Evolutionary conservation across 768 basidiomycete species (phyloP).

Genomic region (Amanita pallidorosea): DNA sequence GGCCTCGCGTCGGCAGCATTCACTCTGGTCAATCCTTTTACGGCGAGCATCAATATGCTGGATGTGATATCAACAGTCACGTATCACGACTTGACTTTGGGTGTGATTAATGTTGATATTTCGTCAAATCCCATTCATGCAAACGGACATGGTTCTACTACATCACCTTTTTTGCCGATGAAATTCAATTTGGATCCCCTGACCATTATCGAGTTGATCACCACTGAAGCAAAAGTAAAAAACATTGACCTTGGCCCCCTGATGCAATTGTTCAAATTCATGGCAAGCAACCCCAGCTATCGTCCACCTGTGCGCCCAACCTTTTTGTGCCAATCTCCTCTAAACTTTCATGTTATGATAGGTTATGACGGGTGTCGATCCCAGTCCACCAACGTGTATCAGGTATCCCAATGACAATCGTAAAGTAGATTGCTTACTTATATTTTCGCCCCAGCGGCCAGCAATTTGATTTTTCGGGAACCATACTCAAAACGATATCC

Average conservation of each 20-base stretch:
- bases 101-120: slow-evolving; percentile 44
- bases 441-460: slow-evolving; percentile 33
- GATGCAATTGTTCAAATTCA: slow-evolving; percentile 39
- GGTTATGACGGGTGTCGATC: slow-evolving; percentile 47
- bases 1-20: slow-evolving; percentile 51
- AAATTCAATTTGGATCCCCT: slow-evolving; percentile 54
- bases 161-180: slow-evolving; percentile 47
- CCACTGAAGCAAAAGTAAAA: slow-evolving; percentile 38
- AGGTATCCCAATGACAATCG: slow-evolving; percentile 25
- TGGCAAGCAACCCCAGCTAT: slow-evolving; percentile 36
- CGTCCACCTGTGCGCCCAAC: slow-evolving; percentile 35
- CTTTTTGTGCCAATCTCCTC: not conserved
- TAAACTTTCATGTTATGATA: slow-evolving; percentile 10
- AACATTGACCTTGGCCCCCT: slow-evolving; percentile 54
- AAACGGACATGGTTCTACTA: slow-evolving; percentile 44
- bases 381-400: slow-evolving; percentile 41
- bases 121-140: slow-evolving; percentile 50
- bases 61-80: slow-evolving; percentile 40
- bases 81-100: slow-evolving; percentile 44
- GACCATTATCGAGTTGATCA: slow-evolving; percentile 49
- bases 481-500: slow-evolving; percentile 53
- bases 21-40: slow-evolving; percentile 57
- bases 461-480: slow-evolving; percentile 50
- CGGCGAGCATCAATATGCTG: slow-evolving; percentile 58
- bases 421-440: not conserved